Evolutionary conservation across 177 flowering plant species (phyloP).

Genomic region (Vitis hybrid): DNA sequence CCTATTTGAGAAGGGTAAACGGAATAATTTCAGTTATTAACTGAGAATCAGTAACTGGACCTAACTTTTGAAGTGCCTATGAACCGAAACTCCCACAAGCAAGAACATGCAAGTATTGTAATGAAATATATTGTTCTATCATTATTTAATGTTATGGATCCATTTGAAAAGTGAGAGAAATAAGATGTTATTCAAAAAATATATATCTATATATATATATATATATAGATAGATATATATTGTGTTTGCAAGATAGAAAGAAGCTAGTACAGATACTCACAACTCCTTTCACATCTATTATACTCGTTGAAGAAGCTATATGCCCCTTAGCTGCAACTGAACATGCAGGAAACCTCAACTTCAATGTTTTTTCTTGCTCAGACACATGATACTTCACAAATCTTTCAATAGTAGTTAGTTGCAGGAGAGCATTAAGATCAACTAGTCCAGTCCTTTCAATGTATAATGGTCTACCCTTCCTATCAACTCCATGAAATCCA

Average conservation of each 20-base stretch:
- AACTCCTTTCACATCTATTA: conserved; percentile 71
- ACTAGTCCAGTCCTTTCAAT: conserved; percentile 69
- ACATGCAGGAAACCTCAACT: conserved; percentile 65
- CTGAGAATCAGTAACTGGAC: too few species aligned
- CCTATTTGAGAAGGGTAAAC: neutral
- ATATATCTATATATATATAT: too few species aligned
- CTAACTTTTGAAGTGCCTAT: too few species aligned
- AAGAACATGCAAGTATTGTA: neutral
- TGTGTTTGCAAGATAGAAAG: conserved; percentile 4
- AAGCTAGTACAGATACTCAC: conserved; percentile 33
- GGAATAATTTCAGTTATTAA: too few species aligned
- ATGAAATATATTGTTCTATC: neutral
- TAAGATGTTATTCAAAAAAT: too few species aligned
- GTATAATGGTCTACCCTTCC: conserved; percentile 62
- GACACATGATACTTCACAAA: conserved; percentile 59
- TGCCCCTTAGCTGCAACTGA: conserved; percentile 65
- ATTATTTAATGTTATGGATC: neutral
- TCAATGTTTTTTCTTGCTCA: conserved; percentile 70
- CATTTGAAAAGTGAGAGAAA: neutral
- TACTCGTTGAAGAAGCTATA: conserved; percentile 59
- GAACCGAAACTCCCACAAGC: neutral
- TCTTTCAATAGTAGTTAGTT: conserved; percentile 55
- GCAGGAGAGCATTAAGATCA: conserved; percentile 44
- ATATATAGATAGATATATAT: too few species aligned
- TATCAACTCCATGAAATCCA: conserved; percentile 79